These are phyloP conservation scores for Cutaneotrichosporon sp. DNA, from an alignment of 1,284 basidiomycete genomes.

Conservation along the genomic window DNA sequence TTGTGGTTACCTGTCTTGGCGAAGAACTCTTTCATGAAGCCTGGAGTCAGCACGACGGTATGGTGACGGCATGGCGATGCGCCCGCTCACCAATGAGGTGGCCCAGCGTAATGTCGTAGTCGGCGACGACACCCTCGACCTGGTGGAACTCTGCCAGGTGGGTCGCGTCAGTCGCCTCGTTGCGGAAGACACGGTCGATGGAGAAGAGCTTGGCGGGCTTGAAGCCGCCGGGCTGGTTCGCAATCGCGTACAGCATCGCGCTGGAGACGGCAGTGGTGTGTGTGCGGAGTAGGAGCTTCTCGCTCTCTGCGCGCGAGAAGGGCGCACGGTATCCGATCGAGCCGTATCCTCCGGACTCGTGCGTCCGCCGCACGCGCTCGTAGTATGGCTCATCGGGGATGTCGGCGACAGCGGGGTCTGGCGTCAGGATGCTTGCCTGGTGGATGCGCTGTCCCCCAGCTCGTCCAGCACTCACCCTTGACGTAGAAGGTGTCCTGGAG, in stretches of 20 bases:
- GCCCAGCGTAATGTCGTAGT: conserved; percentile 87
- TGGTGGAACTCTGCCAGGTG: conserved; percentile 99
- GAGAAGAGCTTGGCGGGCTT: conserved; percentile 95
- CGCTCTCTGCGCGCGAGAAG: conserved; percentile 86
- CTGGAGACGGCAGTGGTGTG: conserved; percentile 97
- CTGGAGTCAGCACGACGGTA: conserved; percentile 48
- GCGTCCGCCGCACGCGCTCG: conserved; percentile 76
- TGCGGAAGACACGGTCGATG: conserved; percentile 97
- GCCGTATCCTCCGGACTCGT: conserved; percentile 86
- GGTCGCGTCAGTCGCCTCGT: conserved; percentile 99
- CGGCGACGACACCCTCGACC: conserved; percentile 98
- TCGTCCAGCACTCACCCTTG: conserved; percentile 58
- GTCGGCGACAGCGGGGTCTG: conserved; percentile 77
- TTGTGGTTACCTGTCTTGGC: conserved; percentile 93
- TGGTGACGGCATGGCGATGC: neutral
- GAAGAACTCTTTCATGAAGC: conserved; percentile 98
- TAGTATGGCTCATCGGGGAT: conserved; percentile 82
- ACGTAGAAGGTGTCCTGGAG: conserved; percentile 99
- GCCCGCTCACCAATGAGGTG: conserved; percentile 78
- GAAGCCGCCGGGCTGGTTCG: conserved; percentile 71
- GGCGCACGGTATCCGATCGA: conserved; percentile 98
- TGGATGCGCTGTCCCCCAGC: too few relatives aligned
- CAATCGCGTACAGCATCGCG: conserved; percentile 89
- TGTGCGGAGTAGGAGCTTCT: conserved; percentile 87
- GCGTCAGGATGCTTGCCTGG: conserved; percentile 62